Evolutionary conservation across 140 eudicot genomes (phyloP).

Genomic region (Oenanthe javanica): DNA sequence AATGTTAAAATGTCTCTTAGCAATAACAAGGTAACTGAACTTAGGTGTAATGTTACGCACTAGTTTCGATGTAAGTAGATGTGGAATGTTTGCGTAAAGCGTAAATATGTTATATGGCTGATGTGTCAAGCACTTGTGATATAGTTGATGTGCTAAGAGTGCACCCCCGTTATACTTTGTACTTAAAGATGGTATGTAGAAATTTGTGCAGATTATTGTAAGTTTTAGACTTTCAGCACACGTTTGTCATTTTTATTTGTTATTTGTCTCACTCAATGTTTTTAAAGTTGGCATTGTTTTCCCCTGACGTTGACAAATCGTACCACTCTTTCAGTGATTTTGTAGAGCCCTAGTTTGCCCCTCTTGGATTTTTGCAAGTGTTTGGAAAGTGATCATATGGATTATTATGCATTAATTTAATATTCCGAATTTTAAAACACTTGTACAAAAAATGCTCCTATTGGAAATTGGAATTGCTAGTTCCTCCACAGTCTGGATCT

Average conservation of each 20-base stretch:
- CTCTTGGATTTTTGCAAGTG: background rate
- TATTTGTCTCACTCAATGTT: background rate
- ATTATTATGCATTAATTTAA: background rate
- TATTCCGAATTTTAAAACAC: background rate
- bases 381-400: background rate
- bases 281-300: background rate
- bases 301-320: background rate
- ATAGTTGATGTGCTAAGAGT: background rate
- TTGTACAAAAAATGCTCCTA: background rate
- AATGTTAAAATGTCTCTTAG: background rate
- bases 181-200: background rate
- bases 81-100: background rate
- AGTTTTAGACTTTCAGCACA: background rate
- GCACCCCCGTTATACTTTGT: background rate
- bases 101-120: no score
- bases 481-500: background rate
- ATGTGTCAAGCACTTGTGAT: background rate
- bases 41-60: background rate
- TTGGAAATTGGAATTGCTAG: background rate
- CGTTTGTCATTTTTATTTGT: no score
- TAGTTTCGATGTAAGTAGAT: background rate
- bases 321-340: background rate
- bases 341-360: background rate
- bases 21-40: no score
- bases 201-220: background rate